Evolutionary conservation across 371 early-diverging fungal genomes (phyloP), one percentile per base, ranked within the genome.

Genomic region (Fennellomyces sp.): DNA sequence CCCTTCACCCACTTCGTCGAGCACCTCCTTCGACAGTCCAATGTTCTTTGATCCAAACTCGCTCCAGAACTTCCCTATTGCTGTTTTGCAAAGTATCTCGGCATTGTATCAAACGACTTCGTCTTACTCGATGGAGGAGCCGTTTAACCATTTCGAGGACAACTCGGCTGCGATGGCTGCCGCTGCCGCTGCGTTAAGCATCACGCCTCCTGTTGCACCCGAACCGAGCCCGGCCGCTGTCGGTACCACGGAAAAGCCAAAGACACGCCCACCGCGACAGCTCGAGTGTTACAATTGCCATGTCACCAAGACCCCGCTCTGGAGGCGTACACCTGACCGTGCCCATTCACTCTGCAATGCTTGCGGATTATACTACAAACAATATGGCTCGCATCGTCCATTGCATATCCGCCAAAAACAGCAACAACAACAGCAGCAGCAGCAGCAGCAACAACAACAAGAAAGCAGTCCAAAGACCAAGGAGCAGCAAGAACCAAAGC

Each of bases 271-370:
- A 29, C 74, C 81, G 12, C 88, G 91, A 31, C 85, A 89, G 65
- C 69, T 91, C 17, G 83, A 84, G 39, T 94, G 94, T 69, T 86
- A 72, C 79, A 94, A 94, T 66, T 94, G 94, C 64, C 83, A 84
- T 51, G 90, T 91, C 12, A 90, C 85, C 29, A 80, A 85, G 64
- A 92, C 92, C 2, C 94, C 94, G 15, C 82, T 94, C 19, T 94
- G 94, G 94, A 78, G 92, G 28, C 81, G 92, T 31, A 91, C 92
- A 26, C 84, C 88, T 27, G 92, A 92, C 61, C 81, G 88, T 58
- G 78, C 79, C 54, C 90, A 92, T 63, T 86, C 87, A 36, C 78
- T 94, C 19, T 94, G 94, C 75, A 94, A 94, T 69, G 92, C 94
- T 3, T 94, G 94, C 69, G 91, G 91, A 38, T 75, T 91, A 13